These are phyloP conservation scores for Tarenaya hassleriana DNA, from an alignment of 345 rosid genomes.

Conservation along the genomic window DNA sequence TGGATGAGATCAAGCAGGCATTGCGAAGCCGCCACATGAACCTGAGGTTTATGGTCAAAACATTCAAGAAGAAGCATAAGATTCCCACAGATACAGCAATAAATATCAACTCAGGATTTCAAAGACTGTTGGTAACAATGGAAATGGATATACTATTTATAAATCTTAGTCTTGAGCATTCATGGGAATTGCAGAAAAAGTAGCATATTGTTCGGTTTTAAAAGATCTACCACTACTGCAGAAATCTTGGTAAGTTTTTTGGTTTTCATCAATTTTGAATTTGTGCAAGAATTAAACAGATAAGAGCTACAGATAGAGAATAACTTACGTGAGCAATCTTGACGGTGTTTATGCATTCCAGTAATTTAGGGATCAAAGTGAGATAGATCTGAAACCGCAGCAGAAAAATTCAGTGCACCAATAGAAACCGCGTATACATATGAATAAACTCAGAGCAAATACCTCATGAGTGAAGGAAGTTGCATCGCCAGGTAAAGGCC, in stretches of 20 bases:
- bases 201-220: neutral
- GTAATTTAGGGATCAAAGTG: constrained; percentile 46
- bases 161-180: no score
- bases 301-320: neutral
- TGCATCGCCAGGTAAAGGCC: constrained; percentile 26
- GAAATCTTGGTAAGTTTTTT: neutral
- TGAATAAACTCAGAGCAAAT: constrained; percentile 14
- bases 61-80: no score
- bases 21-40: constrained; percentile 75
- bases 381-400: constrained; percentile 50
- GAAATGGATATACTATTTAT: no score
- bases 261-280: neutral
- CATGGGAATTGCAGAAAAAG: no score
- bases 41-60: constrained; percentile 31
- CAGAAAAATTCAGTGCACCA: constrained; percentile 15
- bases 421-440: neutral
- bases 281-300: neutral
- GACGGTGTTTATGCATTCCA: constrained; percentile 63
- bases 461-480: constrained; percentile 62
- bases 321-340: constrained; percentile 84
- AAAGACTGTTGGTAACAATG: no score
- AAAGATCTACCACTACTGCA: constrained; percentile 1
- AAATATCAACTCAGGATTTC: no score
- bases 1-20: constrained; percentile 54
- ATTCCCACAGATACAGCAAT: no score